These are phyloP conservation scores for Microbotryomycetes sp. DNA, from an alignment of 1,284 basidiomycete species.

Conservation along the genomic window DNA sequence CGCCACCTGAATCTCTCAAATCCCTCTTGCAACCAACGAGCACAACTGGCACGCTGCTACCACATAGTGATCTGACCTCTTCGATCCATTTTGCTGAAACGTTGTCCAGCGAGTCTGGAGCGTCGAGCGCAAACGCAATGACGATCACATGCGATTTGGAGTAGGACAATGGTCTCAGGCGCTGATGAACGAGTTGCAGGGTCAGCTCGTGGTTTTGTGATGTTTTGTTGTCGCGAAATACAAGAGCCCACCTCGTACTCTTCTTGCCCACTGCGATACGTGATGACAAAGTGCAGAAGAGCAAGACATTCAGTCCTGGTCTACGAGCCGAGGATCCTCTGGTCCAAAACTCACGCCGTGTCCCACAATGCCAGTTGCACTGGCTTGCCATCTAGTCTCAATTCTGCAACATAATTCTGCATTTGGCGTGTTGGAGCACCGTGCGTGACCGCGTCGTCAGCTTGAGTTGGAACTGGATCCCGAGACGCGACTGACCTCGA, in stretches of 20 bases:
- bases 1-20: conserved; percentile 34
- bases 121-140: conserved; percentile 93
- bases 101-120: conserved; percentile 93
- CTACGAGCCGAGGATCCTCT: too few relatives aligned
- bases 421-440: neutral
- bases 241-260: conserved; percentile 68
- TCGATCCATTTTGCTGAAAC: conserved; percentile 97
- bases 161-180: conserved; percentile 89
- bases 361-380: conserved; percentile 95
- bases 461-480: neutral
- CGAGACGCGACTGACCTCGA: conserved; percentile 84
- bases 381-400: conserved; percentile 91
- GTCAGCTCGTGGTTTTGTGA: neutral
- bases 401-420: conserved; percentile 94
- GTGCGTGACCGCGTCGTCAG: too few relatives aligned
- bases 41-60: conserved; percentile 51
- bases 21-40: conserved; percentile 46
- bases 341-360: conserved; percentile 83
- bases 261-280: conserved; percentile 82
- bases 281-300: too few relatives aligned
- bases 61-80: conserved; percentile 88
- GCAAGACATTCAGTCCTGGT: too few relatives aligned
- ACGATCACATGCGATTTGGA: conserved; percentile 98
- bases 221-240: neutral
- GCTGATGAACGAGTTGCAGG: conserved; percentile 47